A percentile compares a stretch with the other conserved stretches of the same genome.
phyloP scores from a whole-genome alignment of 1,284 basidiomycete species.

The Vanrija pseudolonga region DNA sequence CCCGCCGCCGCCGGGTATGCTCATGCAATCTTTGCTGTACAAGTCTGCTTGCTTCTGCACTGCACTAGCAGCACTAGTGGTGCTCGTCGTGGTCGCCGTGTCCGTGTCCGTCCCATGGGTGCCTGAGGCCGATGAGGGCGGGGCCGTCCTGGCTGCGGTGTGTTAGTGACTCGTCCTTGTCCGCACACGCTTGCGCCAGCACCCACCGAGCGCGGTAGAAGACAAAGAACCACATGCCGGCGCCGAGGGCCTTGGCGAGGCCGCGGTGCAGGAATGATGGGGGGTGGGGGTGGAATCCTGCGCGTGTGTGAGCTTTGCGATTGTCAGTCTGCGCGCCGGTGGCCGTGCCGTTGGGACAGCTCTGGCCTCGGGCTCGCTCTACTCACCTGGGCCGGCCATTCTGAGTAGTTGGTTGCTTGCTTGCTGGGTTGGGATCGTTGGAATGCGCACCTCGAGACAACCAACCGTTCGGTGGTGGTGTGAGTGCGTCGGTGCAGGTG shows the following conservation, averaged over 20 bases:
- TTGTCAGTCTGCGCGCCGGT: no score
- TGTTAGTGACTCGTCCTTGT: constrained; percentile 1
- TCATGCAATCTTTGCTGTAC: background rate
- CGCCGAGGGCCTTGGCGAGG: constrained; percentile 78
- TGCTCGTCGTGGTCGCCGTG: constrained; percentile 32
- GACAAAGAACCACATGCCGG: constrained; percentile 97
- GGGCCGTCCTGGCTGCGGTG: constrained; percentile 52
- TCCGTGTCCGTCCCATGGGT: constrained; percentile 55
- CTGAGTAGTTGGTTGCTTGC: no score
- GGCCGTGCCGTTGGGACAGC: no score
- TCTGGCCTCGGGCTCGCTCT: no score
- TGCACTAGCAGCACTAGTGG: background rate
- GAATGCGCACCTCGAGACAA: no score
- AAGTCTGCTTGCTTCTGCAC: background rate
- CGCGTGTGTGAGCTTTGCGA: constrained; percentile 8
- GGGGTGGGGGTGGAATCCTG: constrained; percentile 79
- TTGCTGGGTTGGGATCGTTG: background rate
- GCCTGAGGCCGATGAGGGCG: constrained; percentile 52
- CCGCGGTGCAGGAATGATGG: constrained; percentile 71
- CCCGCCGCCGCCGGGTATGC: no score
- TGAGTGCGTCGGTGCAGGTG: no score
- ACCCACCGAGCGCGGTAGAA: constrained; percentile 87
- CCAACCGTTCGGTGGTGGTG: no score
- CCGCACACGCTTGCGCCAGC: background rate
- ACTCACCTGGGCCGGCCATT: constrained; percentile 38